Conservation (phyloP, 768 basidiomycete genomes). For the Russula foetens region DNA sequence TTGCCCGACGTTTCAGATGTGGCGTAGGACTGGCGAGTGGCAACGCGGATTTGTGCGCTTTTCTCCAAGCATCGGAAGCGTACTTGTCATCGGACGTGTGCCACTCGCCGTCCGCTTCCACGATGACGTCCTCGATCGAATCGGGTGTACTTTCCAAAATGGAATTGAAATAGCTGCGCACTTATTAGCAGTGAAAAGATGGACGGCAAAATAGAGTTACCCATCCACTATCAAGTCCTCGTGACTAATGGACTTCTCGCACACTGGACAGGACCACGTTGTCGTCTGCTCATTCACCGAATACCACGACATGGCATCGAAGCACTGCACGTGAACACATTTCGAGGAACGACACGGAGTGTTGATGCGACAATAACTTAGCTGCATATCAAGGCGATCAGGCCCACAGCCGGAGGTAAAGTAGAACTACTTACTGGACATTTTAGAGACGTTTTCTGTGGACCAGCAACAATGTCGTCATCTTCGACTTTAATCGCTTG, state of each 20-base stretch:
- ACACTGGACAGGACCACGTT: constrained; percentile 92
- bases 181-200: neutral
- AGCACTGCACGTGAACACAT: constrained; percentile 91
- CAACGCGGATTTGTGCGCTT: constrained; percentile 34
- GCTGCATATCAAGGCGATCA: constrained; percentile 30
- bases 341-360: constrained; percentile 80
- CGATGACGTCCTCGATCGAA: constrained; percentile 81
- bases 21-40: constrained; percentile 13
- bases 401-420: neutral
- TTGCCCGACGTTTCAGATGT: neutral
- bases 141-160: constrained; percentile 76
- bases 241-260: constrained; percentile 67
- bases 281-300: constrained; percentile 95
- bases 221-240: constrained; percentile 90
- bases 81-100: constrained; percentile 85
- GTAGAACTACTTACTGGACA: constrained; percentile 65
- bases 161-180: constrained; percentile 71
- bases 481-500: constrained; percentile 51
- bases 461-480: constrained; percentile 87
- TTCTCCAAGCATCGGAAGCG: constrained; percentile 66
- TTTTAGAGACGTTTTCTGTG: constrained; percentile 85
- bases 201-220: constrained; percentile 35
- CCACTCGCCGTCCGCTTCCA: constrained; percentile 95
- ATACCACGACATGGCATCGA: constrained; percentile 92
- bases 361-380: constrained; percentile 79